Base-by-base conservation (phyloP, 1,284 basidiomycete species). In the Cryptococcus floricola region DNA sequence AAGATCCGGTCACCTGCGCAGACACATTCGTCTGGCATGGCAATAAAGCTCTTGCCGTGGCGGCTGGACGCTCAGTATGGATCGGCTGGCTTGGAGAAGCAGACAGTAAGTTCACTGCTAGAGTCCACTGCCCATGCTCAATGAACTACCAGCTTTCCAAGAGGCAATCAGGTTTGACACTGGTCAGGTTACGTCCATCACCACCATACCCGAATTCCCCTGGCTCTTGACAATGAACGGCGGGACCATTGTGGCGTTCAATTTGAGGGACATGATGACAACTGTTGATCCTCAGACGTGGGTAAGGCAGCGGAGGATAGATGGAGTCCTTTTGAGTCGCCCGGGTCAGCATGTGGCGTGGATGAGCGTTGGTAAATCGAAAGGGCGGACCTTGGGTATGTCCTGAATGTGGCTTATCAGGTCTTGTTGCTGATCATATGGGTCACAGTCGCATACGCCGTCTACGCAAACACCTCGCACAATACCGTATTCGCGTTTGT, bases 21-120 rank as follows among this genome's bases (percentile, higher is more conserved):
- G 68, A 72, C 19, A 63, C 63, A 9, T 70, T 72, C 48, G 53
- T 54, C 4, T 66, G 65, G 67, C 61, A 67, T 5, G 60, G 58
- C 23, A 50, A 68, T 14, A 63, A 69, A 48, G 62, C 68, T 0
- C 48, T 72, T 2, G 65, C 66, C 4, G 41, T 69, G 4, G 65
- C 67, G 4, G 64, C 64, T 0, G 39, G 47, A 1, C 50, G 52
- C 31, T 62, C 62, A 3, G 59, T 72, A 4, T 69, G 65, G 62
- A 46, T 72, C 4, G 70, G 70, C 5, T 72, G 65, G 65, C 53
- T 63, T n/a, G 49, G 64, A 19, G 70, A 72, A 46, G 44, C 10
- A 10, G 28, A 38, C 19, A 34, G 50, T 44, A n/a, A 31, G 42
- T 48, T 41, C 49, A 28, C 34, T 27, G 14, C 14, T 9, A 10